Evolutionary conservation across 2,329 filamentous ascomycete species (phyloP).

Genomic region (Colletotrichum orbiculare): DNA sequence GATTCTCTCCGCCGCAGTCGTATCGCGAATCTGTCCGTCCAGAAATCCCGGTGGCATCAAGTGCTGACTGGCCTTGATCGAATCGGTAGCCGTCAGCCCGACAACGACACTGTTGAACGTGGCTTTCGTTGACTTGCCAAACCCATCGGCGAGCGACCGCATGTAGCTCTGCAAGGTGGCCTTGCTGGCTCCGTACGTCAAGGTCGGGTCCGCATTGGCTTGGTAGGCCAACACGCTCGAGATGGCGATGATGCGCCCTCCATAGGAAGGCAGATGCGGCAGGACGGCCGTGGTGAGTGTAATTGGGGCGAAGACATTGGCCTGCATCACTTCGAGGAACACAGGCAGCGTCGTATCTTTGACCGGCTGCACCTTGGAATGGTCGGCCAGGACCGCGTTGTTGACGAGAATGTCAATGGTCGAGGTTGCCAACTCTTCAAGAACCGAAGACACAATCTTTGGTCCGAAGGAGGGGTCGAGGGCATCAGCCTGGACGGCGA

Average conservation of each 20-base stretch:
- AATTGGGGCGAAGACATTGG: constrained; percentile 35
- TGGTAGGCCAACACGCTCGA: constrained; percentile 41
- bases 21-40: not conserved
- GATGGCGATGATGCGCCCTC: constrained; percentile 48
- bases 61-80: not conserved
- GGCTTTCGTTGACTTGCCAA: constrained; percentile 41
- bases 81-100: constrained; percentile 41
- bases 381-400: constrained; percentile 9
- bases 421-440: not conserved
- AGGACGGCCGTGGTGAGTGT: constrained; percentile 45
- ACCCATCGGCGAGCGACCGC: constrained; percentile 44
- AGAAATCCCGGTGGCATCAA: not conserved
- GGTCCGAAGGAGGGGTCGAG: constrained; percentile 7
- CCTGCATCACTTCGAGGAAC: constrained; percentile 20
- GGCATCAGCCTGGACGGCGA: constrained; percentile 5
- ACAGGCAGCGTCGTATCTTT: not conserved
- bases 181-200: constrained; percentile 47
- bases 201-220: constrained; percentile 10
- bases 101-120: constrained; percentile 47
- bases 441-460: constrained; percentile 3
- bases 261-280: constrained; percentile 41
- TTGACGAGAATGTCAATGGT: constrained; percentile 28
- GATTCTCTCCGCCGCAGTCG: not conserved
- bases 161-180: constrained; percentile 45
- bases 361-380: not conserved